phyloP scores from a whole-genome alignment of 352 stramenopile species.

The Pythium utonaiense region DNA sequence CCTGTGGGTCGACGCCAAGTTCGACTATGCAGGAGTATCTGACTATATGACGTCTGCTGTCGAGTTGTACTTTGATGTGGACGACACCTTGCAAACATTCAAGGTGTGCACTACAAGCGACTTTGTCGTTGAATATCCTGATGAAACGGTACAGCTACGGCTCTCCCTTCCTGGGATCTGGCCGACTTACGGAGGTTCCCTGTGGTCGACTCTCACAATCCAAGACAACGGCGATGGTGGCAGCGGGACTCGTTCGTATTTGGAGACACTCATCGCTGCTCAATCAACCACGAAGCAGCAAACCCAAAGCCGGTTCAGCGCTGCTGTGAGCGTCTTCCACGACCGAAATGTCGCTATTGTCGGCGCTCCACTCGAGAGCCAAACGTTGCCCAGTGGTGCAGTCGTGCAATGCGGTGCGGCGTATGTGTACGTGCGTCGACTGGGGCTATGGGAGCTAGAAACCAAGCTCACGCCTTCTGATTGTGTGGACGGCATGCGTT shows the following conservation, averaged over 20 bases:
- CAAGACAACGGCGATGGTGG: slow-evolving; percentile 90
- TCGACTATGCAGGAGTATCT: slow-evolving; percentile 87
- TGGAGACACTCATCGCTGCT: slow-evolving; percentile 50
- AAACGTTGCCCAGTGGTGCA: slow-evolving; percentile 9
- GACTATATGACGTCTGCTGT: slow-evolving; percentile 83
- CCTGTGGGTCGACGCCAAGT: slow-evolving; percentile 73
- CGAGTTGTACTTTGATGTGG: slow-evolving; percentile 60
- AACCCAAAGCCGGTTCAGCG: slow-evolving; percentile 40
- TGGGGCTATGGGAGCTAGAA: slow-evolving; percentile 69
- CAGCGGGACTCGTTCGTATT: slow-evolving; percentile 63
- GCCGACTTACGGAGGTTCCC: slow-evolving; percentile 79
- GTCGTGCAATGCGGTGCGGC: slow-evolving; percentile 51
- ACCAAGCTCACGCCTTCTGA: slow-evolving; percentile 42
- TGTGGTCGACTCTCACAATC: slow-evolving; percentile 89
- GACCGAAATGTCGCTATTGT: slow-evolving; percentile 65
- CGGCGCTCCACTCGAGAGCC: slow-evolving; percentile 50
- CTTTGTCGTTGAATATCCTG: slow-evolving; percentile 85
- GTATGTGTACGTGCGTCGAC: slow-evolving; percentile 61
- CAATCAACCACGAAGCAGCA: slow-evolving; percentile 25
- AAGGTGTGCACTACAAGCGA: slow-evolving; percentile 88
- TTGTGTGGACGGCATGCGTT: slow-evolving; percentile 46
- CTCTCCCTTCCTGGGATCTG: slow-evolving; percentile 92
- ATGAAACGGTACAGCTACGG: slow-evolving; percentile 89
- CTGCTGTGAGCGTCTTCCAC: slow-evolving; percentile 57
- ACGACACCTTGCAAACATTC: slow-evolving; percentile 53